Base-by-base conservation (phyloP, 1,139 yeast genomes). In the Pichia sp. region DNA sequence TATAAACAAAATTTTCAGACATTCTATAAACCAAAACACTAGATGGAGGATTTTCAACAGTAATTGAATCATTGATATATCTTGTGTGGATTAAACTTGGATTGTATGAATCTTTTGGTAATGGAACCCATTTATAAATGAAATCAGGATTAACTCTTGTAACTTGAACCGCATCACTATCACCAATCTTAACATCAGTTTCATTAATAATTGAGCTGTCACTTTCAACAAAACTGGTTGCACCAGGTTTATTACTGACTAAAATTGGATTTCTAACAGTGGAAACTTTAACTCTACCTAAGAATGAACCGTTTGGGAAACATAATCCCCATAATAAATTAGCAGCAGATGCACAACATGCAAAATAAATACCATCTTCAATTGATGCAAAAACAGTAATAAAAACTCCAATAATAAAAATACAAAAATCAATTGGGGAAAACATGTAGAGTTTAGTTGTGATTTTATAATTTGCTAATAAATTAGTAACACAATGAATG, bases 401-500 rank as follows among this genome's bases (percentile, higher is more conserved):
- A 48, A 90, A 61, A 15, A 90, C 87, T 38, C 90, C 89, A 53
- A 81, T 77, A 8, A 89, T 43, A 68, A 88, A 90, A 46, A 89
- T 84, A 40, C 81, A 76, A 59, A 78, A 77, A 66, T 90, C 97
- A 18, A 86, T 52, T 11, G 97, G 96, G 49, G 81, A 71, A 53
- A 85, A 75, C 55, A 73, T 75, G 86, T 88, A 89, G 67, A 88
- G 79, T 59, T 74, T 79, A 77, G 79, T 80, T 13, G 95, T 79
- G 4, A 82, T 77, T 58, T 76, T 76, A 62, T 82, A 88, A 48
- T 80, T 74, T 6, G 95, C 85, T 56, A 89, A 71, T 65, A 90
- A 77, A 68, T 89, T 97, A 42, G 86, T 79, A 24, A 90, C 97
- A n/a, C 97, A 96, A 66, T 90, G 96, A 59, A 90, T 90, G 58